Evolutionary conservation across 805 yeast species (phyloP), one percentile per base, ranked within the genome.

Genomic region (Tetrapisispora phaffii): DNA sequence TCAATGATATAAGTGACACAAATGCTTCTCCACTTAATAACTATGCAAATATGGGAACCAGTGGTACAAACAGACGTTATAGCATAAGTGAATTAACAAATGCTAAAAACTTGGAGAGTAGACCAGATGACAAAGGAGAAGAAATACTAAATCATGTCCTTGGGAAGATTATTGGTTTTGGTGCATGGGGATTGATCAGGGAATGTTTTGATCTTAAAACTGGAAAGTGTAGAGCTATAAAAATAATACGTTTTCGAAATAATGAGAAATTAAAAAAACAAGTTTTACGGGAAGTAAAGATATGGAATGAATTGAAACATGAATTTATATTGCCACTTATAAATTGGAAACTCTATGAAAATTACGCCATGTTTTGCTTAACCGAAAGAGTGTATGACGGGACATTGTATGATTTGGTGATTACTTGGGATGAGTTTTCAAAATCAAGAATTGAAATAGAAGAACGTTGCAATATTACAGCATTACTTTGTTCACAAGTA

Each of bases 101-200:
- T 22, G 9, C n/a, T 10, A 36, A 28, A 19, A 38, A 24, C 8
- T 19, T 28, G 4, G 4, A 23, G 1, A 23, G 42, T 19, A 57
- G 49, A 41, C 56, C 63, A 1, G 84, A 80, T 53, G 86, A 82
- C 46, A 77, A 74, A 48, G 95, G 94, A 0, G 80, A 84, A 13
- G 60, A 73, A 21, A 76, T 87, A 1, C 52, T 82, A 66, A 79
- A 76, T 15, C 77, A 78, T 52, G 72, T 65, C 28, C 59, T 88
- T 26, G 95, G 94, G 1, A 79, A 78, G 52, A 74, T 82, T 10
- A 80, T 87, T 49, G 96, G 96, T 1, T 77, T 76, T 58, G 96
- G 97, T 13, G 94, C 95, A 0, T 89, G 93, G 83, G 95, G 96
- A 10, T 74, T 81, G 24, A 82, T 88, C 10, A 68, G 95, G 47